A percentile compares a stretch with the other conserved stretches of the same genome.
Evolutionary conservation across 1,139 yeast genomes (phyloP).

Genomic region (Candida sanyaensis): DNA sequence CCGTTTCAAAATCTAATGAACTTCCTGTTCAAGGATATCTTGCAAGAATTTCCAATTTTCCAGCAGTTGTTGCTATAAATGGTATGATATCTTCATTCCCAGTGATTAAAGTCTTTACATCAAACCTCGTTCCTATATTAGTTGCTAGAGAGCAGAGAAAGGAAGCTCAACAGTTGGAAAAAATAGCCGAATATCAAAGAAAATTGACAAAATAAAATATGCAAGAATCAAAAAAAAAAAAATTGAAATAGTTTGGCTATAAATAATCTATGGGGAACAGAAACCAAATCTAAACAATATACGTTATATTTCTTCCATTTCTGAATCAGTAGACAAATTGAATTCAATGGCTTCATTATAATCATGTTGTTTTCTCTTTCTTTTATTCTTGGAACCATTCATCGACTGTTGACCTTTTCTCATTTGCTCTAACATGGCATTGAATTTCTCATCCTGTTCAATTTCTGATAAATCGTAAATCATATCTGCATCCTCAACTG

Average conservation of each 20-base stretch:
- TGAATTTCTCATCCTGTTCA: constrained; percentile 24
- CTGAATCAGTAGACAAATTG: constrained; percentile 18
- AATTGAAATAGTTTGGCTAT: not conserved
- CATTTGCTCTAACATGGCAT: constrained; percentile 16
- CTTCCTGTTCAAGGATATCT: constrained; percentile 47
- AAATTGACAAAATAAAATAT: not conserved
- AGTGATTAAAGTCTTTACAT: constrained; percentile 54
- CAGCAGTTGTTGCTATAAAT: constrained; percentile 61
- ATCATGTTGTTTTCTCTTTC: not conserved
- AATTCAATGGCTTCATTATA: constrained; percentile 13
- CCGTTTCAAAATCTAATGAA: constrained; percentile 20
- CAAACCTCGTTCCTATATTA: constrained; percentile 59
- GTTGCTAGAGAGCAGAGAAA: constrained; percentile 35
- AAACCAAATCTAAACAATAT: not conserved
- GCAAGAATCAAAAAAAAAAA: no score
- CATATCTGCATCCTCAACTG: constrained; percentile 12
- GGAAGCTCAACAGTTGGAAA: constrained; percentile 9
- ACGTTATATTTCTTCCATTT: constrained; percentile 19
- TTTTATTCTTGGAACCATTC: not conserved
- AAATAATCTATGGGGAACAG: not conserved
- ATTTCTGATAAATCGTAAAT: constrained; percentile 28
- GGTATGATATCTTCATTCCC: constrained; percentile 65
- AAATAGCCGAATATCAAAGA: constrained; percentile 5
- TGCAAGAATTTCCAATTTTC: constrained; percentile 49
- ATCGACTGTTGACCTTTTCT: not conserved